A percentile compares a stretch with the other conserved stretches of the same genome.
These are phyloP conservation scores for Orychophragmus violaceus DNA, from an alignment of 345 rosid genomes.

Conservation along the genomic window DNA sequence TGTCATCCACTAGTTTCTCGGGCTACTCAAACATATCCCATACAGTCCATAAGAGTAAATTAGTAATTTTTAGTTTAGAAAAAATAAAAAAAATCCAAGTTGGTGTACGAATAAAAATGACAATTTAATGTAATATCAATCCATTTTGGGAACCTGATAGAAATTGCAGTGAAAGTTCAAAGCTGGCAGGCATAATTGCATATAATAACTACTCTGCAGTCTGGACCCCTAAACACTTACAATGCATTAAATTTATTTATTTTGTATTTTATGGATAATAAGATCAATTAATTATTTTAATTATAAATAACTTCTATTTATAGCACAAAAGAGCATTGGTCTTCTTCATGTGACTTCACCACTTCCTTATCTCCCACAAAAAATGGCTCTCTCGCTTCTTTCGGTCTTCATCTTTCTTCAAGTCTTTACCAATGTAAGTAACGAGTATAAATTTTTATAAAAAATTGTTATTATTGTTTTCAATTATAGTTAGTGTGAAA, in stretches of 20 bases:
- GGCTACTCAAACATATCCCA: not conserved
- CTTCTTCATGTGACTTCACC: conserved; percentile 19
- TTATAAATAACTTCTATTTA: conserved; percentile 14
- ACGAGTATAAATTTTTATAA: not conserved
- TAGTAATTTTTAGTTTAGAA: not conserved
- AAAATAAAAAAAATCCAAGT: conserved; percentile 12
- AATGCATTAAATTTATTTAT: not conserved
- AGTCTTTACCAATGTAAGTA: conserved; percentile 13
- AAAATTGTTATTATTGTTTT: not conserved
- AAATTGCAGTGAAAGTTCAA: conserved; percentile 13
- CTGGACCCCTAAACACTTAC: conserved; percentile 14
- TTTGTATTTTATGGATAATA: not conserved
- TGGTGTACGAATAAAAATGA: conserved; percentile 15
- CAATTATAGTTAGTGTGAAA: not conserved
- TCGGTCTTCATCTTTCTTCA: not conserved
- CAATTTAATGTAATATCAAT: not conserved
- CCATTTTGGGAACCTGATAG: conserved; percentile 15
- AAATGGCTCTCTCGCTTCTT: conserved; percentile 25
- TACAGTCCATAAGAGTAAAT: not conserved
- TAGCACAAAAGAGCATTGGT: conserved; percentile 12
- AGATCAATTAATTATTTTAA: not conserved
- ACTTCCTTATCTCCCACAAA: conserved; percentile 14
- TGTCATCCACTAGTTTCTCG: conserved; percentile 18
- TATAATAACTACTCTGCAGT: conserved; percentile 24
- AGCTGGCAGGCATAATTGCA: conserved; percentile 37